These are phyloP conservation scores for Auriscalpium vulgare DNA, from an alignment of 768 basidiomycete species.

Conservation along the genomic window DNA sequence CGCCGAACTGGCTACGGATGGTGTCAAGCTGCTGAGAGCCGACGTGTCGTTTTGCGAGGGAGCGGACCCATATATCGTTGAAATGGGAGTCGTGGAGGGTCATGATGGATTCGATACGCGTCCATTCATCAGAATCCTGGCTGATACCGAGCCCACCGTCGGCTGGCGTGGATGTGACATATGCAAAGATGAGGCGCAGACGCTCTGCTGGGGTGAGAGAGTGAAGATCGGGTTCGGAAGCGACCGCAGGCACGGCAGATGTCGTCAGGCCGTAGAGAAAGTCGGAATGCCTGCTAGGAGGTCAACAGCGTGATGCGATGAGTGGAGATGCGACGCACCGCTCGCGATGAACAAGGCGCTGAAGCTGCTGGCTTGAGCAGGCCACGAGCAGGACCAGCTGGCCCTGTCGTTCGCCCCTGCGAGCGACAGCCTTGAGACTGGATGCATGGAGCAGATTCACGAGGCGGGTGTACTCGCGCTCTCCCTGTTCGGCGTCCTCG, in stretches of 20 bases:
- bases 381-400: slow-evolving; percentile 71
- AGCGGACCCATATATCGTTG: slow-evolving; percentile 70
- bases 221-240: slow-evolving; percentile 34
- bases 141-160: slow-evolving; percentile 85
- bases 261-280: slow-evolving; percentile 71
- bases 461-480: slow-evolving; percentile 61
- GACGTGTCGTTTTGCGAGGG: slow-evolving; percentile 62
- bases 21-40: slow-evolving; percentile 57
- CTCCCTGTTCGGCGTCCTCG: slow-evolving; percentile 55
- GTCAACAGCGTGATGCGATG: not conserved
- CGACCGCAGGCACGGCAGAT: slow-evolving; percentile 33
- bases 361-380: slow-evolving; percentile 54
- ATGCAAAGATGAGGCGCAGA: slow-evolving; percentile 69
- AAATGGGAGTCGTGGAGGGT: slow-evolving; percentile 78
- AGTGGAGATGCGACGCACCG: slow-evolving; percentile 37
- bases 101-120: slow-evolving; percentile 73
- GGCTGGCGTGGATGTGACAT: slow-evolving; percentile 57
- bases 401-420: slow-evolving; percentile 68
- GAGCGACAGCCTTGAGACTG: slow-evolving; percentile 63
- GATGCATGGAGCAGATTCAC: slow-evolving; percentile 51
- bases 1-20: slow-evolving; percentile 74
- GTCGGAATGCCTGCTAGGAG: slow-evolving; percentile 51
- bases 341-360: slow-evolving; percentile 63
- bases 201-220: slow-evolving; percentile 64
- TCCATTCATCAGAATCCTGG: slow-evolving; percentile 65